Base-by-base conservation (phyloP, 1,139 yeast species). In the Suhomyces coccinellae region DNA sequence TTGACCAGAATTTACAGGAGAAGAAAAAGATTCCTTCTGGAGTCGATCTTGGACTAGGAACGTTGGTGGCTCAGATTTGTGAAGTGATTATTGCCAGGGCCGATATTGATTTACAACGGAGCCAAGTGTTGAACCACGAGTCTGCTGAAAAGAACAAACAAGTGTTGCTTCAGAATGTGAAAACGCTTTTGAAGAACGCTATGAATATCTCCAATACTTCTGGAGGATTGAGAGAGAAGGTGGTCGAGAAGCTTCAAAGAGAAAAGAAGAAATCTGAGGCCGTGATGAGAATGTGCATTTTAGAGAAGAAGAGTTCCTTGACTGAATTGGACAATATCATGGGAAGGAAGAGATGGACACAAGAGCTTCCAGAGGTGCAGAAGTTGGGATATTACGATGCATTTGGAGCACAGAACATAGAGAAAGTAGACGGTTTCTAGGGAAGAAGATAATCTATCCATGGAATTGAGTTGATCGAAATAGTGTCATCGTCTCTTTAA, bases 201-300 rank as follows among this genome's bases (percentile, higher is more conserved):
- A 61, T 75, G 63, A 70, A 66, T n/a, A 56, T 68, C 28, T 71
- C 83, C 2, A 71, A 73, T 43, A 58, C 67, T 13, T 57, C 71
- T 3, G 83, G 83, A 0, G 84, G 85, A 0, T 57, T 80, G 33
- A 58, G 82, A 41, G 85, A 80, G 53, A 63, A 71, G 16, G 65
- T 62, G 0, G 58, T 63, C 13, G 83, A 77, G 40, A 78, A 75
- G 49, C 50, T 69, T 7, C 59, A 59, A 12, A 60, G 83, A 39
- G 68, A 69, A 31, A 73, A 73, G 56, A 60, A 68, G 40, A 68
- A 71, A 52, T 59, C 67, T 7, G 82, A 78, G 50, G 77, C 82
- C 1, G 72, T 69, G 1, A 54, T 69, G 26, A 57, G 84, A 36
- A 57, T 79, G 50, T 73, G 81, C 55, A 34, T 78, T 2, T 49